Base-by-base conservation (phyloP, 129 eudicot genomes). In the Flaveria bidentis region DNA sequence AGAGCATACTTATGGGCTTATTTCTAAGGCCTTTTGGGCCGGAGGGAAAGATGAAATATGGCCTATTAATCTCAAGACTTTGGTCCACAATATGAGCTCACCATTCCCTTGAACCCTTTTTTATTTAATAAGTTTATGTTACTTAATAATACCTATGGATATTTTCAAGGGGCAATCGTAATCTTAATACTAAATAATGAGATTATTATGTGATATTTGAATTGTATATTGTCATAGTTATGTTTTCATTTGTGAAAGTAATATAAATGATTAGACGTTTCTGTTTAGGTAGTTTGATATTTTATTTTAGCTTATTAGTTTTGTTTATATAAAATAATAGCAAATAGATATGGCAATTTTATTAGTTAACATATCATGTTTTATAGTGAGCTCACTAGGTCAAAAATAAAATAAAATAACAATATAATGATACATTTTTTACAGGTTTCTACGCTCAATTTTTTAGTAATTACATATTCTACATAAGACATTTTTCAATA, bases 51-150 rank as follows among this genome's bases (percentile, higher is more conserved):
- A 60, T 17, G 58, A 58, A 58, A 78, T 89, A 9, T 82, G 87
- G 49, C 97, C 97, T 25, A 80, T 92, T 2, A 92, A 92, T 73
- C 39, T 92, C 73, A 87, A 78, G 83, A 73, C 81, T 73, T 77
- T 92, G 16, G 87, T 52, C 17, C 14, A 9, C 44, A 80, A 63
- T 11, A 18, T 33, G 12, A 71, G 49, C 33, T 51, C 22, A 15
- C 33, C 57, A 12, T n/a, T 33, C 14, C 23, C 66, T 42, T 80
- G 39, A 73, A 18, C 50, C 44, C 18, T 17, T 18, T 25, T 51
- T 51, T 18, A 18, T 51, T 51, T 12, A 2, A 18, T 9, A 33
- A 66, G 64, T 50, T 30, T 65, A 30, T 65, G 73, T 44, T 53
- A 9, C 12, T 13, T 36, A 36, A 5, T 36, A 36, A 5, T 36